Percentiles rank a stretch among this genome's conserved stretches.
phyloP scores from a whole-genome alignment of 2,329 filamentous ascomycete genomes.

The Calonectria hongkongensis region DNA sequence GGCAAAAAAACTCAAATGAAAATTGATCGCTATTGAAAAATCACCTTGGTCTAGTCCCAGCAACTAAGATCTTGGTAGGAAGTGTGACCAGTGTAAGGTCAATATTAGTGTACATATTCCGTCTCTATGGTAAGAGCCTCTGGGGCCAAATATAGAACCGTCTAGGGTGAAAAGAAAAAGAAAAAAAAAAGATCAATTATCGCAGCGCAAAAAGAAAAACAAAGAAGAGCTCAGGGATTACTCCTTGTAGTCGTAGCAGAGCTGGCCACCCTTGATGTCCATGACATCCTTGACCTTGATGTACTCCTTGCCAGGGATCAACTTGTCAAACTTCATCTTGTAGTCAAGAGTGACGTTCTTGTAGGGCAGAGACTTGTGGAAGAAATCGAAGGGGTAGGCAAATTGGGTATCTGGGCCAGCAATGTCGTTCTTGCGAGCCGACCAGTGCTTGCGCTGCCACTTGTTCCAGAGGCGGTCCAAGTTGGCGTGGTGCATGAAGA shows the following conservation, averaged over 20 bases:
- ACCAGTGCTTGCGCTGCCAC: conserved; percentile 58
- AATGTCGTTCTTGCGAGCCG: conserved; percentile 54
- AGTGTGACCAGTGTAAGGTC: too few relatives aligned
- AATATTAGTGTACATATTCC: not conserved
- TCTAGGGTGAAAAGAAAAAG: not conserved
- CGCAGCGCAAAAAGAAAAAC: not conserved
- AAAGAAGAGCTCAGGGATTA: not conserved
- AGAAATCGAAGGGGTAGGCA: conserved; percentile 59
- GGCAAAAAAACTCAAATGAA: not conserved
- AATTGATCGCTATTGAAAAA: conserved; percentile 1
- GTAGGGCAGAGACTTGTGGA: conserved; percentile 54
- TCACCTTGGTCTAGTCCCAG: not conserved
- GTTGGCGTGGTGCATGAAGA: conserved; percentile 54
- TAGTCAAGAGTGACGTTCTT: conserved; percentile 58
- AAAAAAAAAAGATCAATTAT: not conserved
- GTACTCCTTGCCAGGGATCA: conserved; percentile 29
- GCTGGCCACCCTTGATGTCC: conserved; percentile 36
- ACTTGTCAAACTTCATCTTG: conserved; percentile 40
- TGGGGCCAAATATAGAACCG: not conserved
- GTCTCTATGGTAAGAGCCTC: not conserved
- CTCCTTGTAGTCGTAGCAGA: conserved; percentile 41
- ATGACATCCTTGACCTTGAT: conserved; percentile 39
- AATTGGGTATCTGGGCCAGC: conserved; percentile 58
- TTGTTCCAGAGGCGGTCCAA: conserved; percentile 54
- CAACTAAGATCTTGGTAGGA: not conserved